Evolutionary conservation across 176 grass and related monocot species (phyloP).

Genomic region (Aegilops bicornis): DNA sequence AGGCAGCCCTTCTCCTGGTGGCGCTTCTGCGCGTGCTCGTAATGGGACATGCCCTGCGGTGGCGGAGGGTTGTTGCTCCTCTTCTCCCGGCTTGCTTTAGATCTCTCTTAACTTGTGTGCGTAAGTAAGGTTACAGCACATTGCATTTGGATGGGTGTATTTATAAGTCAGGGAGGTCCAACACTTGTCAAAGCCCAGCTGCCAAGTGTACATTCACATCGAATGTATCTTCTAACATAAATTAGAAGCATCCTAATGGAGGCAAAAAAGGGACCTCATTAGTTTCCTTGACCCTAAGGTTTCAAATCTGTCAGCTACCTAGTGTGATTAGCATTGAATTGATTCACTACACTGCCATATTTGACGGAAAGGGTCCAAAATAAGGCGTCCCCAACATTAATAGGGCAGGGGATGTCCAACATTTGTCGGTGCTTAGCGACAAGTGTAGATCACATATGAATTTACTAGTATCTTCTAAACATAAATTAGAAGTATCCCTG

Average conservation of each 20-base stretch:
- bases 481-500: not conserved
- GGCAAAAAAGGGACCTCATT: not conserved
- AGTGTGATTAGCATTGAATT: not conserved
- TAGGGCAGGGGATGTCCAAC: too few species aligned
- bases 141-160: not conserved
- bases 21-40: constrained; percentile 50
- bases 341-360: not conserved
- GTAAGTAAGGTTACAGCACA: not conserved
- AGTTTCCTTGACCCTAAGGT: constrained; percentile 35
- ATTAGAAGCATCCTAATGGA: not conserved
- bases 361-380: not conserved
- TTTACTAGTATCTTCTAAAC: not conserved
- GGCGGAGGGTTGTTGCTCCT: constrained; percentile 3
- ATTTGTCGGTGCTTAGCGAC: too few species aligned
- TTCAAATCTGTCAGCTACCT: not conserved
- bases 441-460: not conserved
- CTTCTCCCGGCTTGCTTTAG: not conserved
- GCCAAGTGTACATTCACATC: not conserved
- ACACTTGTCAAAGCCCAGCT: not conserved
- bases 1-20: constrained; percentile 68
- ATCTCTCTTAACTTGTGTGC: not conserved
- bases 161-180: not conserved
- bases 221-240: not conserved
- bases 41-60: constrained; percentile 59
- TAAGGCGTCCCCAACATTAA: too few species aligned